These are phyloP conservation scores for Talaromyces liani DNA, from an alignment of 495 filamentous ascomycete genomes.

Conservation along the genomic window DNA sequence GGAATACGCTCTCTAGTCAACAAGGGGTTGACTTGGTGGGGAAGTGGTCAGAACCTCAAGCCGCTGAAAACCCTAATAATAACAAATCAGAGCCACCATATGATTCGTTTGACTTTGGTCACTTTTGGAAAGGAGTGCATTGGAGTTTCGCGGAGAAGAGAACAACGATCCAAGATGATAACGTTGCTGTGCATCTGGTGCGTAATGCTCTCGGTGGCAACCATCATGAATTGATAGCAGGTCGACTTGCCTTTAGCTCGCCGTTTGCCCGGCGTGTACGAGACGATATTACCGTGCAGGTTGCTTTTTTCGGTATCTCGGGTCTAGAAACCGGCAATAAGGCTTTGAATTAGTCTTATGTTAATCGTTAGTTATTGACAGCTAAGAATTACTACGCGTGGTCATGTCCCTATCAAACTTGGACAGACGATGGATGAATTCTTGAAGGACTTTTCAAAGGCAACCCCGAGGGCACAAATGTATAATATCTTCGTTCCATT, in stretches of 20 bases:
- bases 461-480: no score
- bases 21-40: conserved; percentile 53
- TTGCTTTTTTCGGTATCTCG: conserved; percentile 47
- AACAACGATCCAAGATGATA: conserved; percentile 48
- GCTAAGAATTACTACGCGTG: no score
- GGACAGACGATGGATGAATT: no score
- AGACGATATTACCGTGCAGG: conserved; percentile 59
- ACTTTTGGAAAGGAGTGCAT: conserved; percentile 14
- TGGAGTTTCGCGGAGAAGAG: conserved; percentile 29
- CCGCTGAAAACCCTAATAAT: background rate
- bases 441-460: no score
- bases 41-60: conserved; percentile 40
- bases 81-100: conserved; percentile 13
- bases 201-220: conserved; percentile 57
- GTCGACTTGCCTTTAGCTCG: conserved; percentile 37
- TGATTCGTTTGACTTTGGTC: conserved; percentile 21
- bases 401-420: no score
- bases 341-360: no score
- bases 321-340: background rate
- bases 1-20: conserved; percentile 51
- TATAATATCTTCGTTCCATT: no score
- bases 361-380: no score
- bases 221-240: conserved; percentile 47
- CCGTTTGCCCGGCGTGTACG: conserved; percentile 41
- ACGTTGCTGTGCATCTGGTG: conserved; percentile 54